Percentiles rank a stretch among this genome's conserved stretches.
Evolutionary conservation across 768 basidiomycete genomes (phyloP).

Genomic region (Boletus pseudopeckii): DNA sequence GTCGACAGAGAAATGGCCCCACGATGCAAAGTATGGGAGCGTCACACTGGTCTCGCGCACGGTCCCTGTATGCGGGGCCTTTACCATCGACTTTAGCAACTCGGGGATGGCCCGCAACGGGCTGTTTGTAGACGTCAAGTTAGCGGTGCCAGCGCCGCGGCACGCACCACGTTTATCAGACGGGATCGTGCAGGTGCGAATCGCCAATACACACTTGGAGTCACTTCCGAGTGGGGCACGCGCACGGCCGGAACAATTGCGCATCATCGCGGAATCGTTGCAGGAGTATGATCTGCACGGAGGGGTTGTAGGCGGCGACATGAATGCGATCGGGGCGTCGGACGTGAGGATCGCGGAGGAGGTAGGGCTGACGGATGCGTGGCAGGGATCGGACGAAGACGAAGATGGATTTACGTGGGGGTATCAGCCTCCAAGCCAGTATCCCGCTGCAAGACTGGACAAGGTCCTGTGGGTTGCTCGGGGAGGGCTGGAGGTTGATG

Average conservation of each 20-base stretch:
- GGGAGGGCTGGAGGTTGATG: conserved; percentile 48
- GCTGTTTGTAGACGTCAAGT: conserved; percentile 53
- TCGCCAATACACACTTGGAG: conserved; percentile 76
- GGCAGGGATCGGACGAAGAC: conserved; percentile 44
- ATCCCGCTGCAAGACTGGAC: conserved; percentile 57
- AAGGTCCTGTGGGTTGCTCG: conserved; percentile 58
- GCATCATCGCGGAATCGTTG: conserved; percentile 48
- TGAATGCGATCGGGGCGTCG: conserved; percentile 57
- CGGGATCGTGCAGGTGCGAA: conserved; percentile 46
- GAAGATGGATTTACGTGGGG: conserved; percentile 66
- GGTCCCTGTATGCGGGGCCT: conserved; percentile 46
- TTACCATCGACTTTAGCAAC: conserved; percentile 50
- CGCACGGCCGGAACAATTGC: conserved; percentile 48
- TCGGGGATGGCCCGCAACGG: conserved; percentile 53
- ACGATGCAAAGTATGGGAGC: conserved; percentile 52
- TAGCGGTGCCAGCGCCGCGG: conserved; percentile 36
- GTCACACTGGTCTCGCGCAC: conserved; percentile 65
- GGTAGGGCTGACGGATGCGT: conserved; percentile 58
- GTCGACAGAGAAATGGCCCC: conserved; percentile 53
- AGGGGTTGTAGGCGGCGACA: conserved; percentile 67
- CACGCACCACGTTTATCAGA: conserved; percentile 32
- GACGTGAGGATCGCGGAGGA: conserved; percentile 43
- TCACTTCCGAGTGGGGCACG: conserved; percentile 49
- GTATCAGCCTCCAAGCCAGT: conserved; percentile 47
- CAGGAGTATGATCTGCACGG: conserved; percentile 46